A percentile compares a stretch with the other conserved stretches of the same genome.
phyloP scores from a whole-genome alignment of 495 filamentous ascomycete species.

The Corynascus novoguineensis region DNA sequence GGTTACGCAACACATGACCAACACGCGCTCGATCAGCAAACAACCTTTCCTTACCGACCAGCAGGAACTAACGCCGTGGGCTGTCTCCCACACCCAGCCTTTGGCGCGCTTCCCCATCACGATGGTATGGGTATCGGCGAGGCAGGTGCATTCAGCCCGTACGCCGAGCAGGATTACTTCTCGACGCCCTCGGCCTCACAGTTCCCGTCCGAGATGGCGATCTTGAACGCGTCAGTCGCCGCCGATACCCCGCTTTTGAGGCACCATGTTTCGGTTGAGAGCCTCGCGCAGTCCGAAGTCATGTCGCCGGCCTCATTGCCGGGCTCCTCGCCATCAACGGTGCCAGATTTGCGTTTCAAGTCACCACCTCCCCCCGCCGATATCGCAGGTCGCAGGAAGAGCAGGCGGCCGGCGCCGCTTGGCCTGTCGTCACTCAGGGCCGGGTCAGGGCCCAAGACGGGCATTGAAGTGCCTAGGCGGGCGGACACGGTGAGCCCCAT shows the following conservation, averaged over 20 bases:
- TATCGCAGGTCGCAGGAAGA: slow-evolving; percentile 45
- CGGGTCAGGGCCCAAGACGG: slow-evolving; percentile 35
- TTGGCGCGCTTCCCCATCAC: slow-evolving; percentile 11
- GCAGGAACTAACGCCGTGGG: neutral
- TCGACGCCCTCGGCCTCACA: slow-evolving; percentile 13
- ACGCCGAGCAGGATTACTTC: slow-evolving; percentile 24
- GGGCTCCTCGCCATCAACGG: slow-evolving; percentile 19
- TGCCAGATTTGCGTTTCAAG: slow-evolving; percentile 33
- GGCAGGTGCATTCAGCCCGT: slow-evolving; percentile 12
- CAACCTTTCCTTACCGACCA: slow-evolving; percentile 15
- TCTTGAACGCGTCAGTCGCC: slow-evolving; percentile 3
- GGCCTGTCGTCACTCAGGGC: slow-evolving; percentile 33
- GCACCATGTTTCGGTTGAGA: slow-evolving; percentile 19
- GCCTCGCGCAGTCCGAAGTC: slow-evolving; percentile 19
- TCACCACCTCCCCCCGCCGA: slow-evolving; percentile 45
- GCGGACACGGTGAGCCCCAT: slow-evolving; percentile 39
- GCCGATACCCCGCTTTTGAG: slow-evolving; percentile 7
- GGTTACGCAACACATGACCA: neutral
- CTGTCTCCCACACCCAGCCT: slow-evolving; percentile 5
- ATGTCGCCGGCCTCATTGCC: slow-evolving; percentile 29
- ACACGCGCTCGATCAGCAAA: slow-evolving; percentile 4
- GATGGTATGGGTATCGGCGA: slow-evolving; percentile 11
- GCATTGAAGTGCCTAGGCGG: slow-evolving; percentile 34
- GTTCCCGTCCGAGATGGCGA: slow-evolving; percentile 25
- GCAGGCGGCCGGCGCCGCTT: slow-evolving; percentile 39